Percentiles rank a stretch among this genome's conserved stretches.
These are phyloP conservation scores for Pseudisothecium myosuroides DNA, from an alignment of 225 moss, liverwort and hornwort genomes.

Conservation along the genomic window DNA sequence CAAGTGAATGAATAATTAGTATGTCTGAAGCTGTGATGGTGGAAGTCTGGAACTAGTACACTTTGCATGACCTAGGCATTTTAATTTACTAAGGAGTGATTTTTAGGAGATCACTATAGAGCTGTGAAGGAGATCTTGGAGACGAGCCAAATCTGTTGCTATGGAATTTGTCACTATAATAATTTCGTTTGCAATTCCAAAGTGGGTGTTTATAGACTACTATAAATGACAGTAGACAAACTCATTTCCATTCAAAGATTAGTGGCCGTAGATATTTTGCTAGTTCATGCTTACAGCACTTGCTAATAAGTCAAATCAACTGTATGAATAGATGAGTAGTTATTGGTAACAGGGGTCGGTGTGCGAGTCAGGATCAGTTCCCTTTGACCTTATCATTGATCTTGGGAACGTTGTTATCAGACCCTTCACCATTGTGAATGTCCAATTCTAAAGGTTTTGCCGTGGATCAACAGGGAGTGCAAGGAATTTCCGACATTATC, in stretches of 20 bases:
- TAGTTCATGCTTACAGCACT: background rate
- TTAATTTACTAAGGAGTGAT: background rate
- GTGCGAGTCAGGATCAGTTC: background rate
- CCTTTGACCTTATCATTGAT: background rate
- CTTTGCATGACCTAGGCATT: background rate
- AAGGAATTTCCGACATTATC: slow-evolving; percentile 77
- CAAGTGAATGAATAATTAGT: background rate
- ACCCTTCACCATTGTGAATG: background rate
- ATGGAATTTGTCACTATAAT: background rate
- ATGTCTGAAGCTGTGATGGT: background rate
- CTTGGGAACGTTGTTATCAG: background rate
- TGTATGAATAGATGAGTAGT: background rate
- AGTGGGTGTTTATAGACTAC: background rate
- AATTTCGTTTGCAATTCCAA: background rate
- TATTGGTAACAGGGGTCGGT: background rate
- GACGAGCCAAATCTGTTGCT: background rate
- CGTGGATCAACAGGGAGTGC: slow-evolving; percentile 37
- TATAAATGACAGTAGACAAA: background rate
- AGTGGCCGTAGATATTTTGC: background rate
- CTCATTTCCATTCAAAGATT: background rate
- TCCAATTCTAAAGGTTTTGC: background rate
- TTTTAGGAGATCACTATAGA: background rate
- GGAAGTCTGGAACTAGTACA: background rate
- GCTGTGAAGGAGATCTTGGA: background rate
- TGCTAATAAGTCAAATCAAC: background rate